phyloP scores from a whole-genome alignment of 345 rosid species.

The Aethionema arabicum region DNA sequence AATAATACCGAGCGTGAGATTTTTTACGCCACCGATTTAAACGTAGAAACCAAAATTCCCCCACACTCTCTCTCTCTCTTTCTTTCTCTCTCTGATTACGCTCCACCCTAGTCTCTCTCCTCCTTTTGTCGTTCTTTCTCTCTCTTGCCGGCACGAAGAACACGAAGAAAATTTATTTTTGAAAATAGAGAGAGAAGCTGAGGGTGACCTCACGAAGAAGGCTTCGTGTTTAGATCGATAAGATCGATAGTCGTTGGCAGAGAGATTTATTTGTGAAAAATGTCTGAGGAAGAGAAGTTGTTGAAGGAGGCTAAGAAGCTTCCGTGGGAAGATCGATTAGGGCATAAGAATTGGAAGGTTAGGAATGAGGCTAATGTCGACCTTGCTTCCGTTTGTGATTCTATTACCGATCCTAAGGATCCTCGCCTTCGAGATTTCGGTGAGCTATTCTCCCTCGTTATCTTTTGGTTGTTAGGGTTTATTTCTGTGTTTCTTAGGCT shows the following conservation, averaged over 20 bases:
- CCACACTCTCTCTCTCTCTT: constrained; percentile 36
- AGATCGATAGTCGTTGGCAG: constrained; percentile 13
- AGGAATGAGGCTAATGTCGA: constrained; percentile 94
- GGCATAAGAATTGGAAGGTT: constrained; percentile 98
- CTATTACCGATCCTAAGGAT: constrained; percentile 95
- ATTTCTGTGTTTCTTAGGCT: neutral
- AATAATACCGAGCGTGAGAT: constrained; percentile 19
- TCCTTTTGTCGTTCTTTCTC: constrained; percentile 33
- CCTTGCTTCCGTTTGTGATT: constrained; percentile 76
- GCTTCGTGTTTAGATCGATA: constrained; percentile 28
- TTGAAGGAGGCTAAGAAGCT: constrained; percentile 95
- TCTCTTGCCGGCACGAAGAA: constrained; percentile 54
- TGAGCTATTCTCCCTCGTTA: constrained; percentile 30
- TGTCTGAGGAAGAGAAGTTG: constrained; percentile 96
- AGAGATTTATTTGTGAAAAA: constrained; percentile 34
- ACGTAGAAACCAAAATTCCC: constrained; percentile 57
- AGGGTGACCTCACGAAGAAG: constrained; percentile 19
- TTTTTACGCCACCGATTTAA: constrained; percentile 35
- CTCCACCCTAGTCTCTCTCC: constrained; percentile 28
- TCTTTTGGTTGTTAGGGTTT: constrained; percentile 29
- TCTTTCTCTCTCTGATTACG: constrained; percentile 37
- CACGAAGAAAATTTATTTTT: constrained; percentile 23
- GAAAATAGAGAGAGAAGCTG: constrained; percentile 28
- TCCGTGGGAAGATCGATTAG: constrained; percentile 97
- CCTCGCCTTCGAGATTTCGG: constrained; percentile 92